A percentile compares a stretch with the other conserved stretches of the same genome.
Conservation (phyloP, 352 stramenopile genomes). For the Phytophthora colocasiae region DNA sequence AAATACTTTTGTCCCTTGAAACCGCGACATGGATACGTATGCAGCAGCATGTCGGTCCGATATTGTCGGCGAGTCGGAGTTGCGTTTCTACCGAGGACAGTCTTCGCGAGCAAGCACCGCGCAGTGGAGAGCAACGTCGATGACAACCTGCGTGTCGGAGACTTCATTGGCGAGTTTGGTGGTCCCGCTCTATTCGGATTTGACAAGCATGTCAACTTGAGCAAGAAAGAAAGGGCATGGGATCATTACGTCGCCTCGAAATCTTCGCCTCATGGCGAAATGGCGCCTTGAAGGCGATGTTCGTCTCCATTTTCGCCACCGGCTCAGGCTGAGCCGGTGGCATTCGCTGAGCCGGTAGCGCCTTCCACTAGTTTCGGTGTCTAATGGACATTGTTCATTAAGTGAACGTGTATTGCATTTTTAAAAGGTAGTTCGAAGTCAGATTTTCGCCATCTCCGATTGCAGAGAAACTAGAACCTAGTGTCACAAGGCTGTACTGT, state of each 20-base stretch:
- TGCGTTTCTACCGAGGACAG: neutral
- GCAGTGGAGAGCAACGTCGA: neutral
- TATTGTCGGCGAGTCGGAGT: too few relatives aligned
- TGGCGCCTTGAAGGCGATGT: neutral
- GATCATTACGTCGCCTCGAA: neutral
- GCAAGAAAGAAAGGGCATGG: slow-evolving; percentile 2
- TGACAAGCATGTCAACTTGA: slow-evolving; percentile 13
- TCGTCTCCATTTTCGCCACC: slow-evolving; percentile 29
- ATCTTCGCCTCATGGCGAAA: neutral
- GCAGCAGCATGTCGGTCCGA: too few relatives aligned
- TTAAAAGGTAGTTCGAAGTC: too few relatives aligned
- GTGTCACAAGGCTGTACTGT: too few relatives aligned
- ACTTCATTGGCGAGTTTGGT: slow-evolving; percentile 7
- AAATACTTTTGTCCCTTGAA: too few relatives aligned
- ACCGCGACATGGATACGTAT: too few relatives aligned
- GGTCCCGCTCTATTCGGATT: slow-evolving; percentile 31
- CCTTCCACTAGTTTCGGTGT: neutral
- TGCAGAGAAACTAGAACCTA: too few relatives aligned
- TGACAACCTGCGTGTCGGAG: slow-evolving; percentile 24
- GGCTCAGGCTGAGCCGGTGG: slow-evolving; percentile 1
- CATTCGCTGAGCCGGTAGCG: neutral
- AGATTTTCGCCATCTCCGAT: too few relatives aligned
- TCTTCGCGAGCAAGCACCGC: slow-evolving; percentile 3
- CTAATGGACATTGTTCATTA: neutral
- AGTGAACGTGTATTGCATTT: neutral